Evolutionary conservation across 257 asterid genomes (phyloP).

Genomic region (Solanum pennellii): DNA sequence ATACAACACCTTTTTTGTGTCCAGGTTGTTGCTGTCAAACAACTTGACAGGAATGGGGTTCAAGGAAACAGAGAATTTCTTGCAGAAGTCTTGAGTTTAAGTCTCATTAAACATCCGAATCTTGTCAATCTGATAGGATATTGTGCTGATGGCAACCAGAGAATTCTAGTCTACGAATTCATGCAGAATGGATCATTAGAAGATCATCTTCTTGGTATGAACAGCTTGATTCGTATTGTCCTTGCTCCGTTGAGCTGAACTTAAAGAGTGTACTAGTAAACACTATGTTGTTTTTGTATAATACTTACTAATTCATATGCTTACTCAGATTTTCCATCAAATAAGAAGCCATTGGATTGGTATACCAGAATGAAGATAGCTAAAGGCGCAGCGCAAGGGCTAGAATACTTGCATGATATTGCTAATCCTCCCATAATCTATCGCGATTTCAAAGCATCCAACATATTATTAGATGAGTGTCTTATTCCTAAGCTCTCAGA

Average conservation of each 20-base stretch:
- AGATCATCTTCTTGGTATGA: constrained; percentile 59
- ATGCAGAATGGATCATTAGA: constrained; percentile 64
- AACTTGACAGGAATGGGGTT: constrained; percentile 31
- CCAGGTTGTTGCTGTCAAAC: constrained; percentile 36
- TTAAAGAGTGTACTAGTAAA: background rate
- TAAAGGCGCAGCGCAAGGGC: constrained; percentile 34
- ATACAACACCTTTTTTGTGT: background rate
- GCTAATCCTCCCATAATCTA: constrained; percentile 31
- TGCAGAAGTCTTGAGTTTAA: constrained; percentile 67
- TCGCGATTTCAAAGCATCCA: constrained; percentile 34
- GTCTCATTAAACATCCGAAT: constrained; percentile 61
- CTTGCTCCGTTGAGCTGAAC: background rate
- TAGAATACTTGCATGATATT: constrained; percentile 31
- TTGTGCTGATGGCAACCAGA: constrained; percentile 84
- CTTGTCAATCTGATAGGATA: constrained; percentile 72
- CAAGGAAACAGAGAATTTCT: constrained; percentile 40
- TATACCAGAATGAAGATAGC: constrained; percentile 31
- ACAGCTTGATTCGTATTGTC: background rate
- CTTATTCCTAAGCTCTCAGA: constrained; percentile 35
- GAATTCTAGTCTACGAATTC: constrained; percentile 66
- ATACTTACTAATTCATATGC: background rate
- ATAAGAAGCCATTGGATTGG: constrained; percentile 34
- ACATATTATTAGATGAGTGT: constrained; percentile 20
- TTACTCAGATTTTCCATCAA: constrained; percentile 13
- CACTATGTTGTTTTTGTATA: background rate